Percentiles rank a stretch among this genome's conserved stretches.
These are phyloP conservation scores for Elaeis guineensis DNA, from an alignment of 176 grass and related monocot species.

Conservation along the genomic window DNA sequence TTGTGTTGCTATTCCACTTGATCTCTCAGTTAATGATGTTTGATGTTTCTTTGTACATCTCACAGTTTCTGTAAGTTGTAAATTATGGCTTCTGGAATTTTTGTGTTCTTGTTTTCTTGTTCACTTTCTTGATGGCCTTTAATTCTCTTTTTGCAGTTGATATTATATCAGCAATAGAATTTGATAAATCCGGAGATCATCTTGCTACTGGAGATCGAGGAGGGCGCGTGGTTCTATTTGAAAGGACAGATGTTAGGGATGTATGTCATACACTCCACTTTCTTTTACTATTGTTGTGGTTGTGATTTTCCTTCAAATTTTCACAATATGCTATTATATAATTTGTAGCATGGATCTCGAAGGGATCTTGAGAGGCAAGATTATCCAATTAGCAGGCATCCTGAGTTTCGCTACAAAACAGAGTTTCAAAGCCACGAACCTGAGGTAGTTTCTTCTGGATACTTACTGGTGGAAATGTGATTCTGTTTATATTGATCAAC, in stretches of 20 bases:
- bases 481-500: too few relatives aligned
- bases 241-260: slow-evolving; percentile 14
- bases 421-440: slow-evolving; percentile 24
- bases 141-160: slow-evolving; percentile 6
- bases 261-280: slow-evolving; percentile 1
- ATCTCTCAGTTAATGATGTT: too few relatives aligned
- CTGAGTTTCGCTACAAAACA: slow-evolving; percentile 13
- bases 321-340: neutral
- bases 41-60: neutral
- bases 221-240: slow-evolving; percentile 20
- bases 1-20: too few relatives aligned
- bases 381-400: slow-evolving; percentile 8
- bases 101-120: slow-evolving; percentile 1
- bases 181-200: slow-evolving; percentile 19
- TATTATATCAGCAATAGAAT: slow-evolving; percentile 20
- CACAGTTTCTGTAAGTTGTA: neutral
- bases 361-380: slow-evolving; percentile 9
- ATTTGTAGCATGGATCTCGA: neutral
- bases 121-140: neutral
- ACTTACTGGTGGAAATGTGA: too few relatives aligned
- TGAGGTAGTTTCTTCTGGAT: slow-evolving; percentile 2
- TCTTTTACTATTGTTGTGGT: neutral
- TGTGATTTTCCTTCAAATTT: neutral
- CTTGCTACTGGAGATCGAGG: slow-evolving; percentile 23
- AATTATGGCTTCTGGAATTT: neutral